Percentiles rank a stretch among this genome's conserved stretches.
phyloP scores from a whole-genome alignment of 2,329 filamentous ascomycete genomes.

The Podosphaera aphanis region DNA sequence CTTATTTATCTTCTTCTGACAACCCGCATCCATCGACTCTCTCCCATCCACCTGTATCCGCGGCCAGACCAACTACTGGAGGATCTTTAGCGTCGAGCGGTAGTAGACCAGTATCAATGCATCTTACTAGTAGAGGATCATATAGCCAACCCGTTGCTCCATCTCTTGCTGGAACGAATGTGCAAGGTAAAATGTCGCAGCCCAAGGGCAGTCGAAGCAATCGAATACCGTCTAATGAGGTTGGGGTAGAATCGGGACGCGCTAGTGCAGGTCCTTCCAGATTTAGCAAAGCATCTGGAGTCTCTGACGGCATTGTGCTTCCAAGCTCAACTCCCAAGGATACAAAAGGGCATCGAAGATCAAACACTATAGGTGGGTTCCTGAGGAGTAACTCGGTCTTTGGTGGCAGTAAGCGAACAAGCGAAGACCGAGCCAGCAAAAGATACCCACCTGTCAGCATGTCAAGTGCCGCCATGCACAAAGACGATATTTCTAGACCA shows the following conservation, averaged over 20 bases:
- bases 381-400: conserved; percentile 69
- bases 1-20: conserved; percentile 30
- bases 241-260: conserved; percentile 30
- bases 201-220: conserved; percentile 33
- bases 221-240: conserved; percentile 37
- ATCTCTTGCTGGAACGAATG: conserved; percentile 69
- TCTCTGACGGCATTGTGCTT: conserved; percentile 20
- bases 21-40: conserved; percentile 29
- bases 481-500: conserved; percentile 20
- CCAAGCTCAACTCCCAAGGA: conserved; percentile 11
- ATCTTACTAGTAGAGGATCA: conserved; percentile 50
- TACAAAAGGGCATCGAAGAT: conserved; percentile 35
- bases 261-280: conserved; percentile 36
- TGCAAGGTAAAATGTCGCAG: conserved; percentile 72
- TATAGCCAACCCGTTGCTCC: conserved; percentile 80
- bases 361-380: conserved; percentile 57
- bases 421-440: conserved; percentile 35
- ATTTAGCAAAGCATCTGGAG: conserved; percentile 31
- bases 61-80: conserved; percentile 51
- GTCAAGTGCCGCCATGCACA: conserved; percentile 34
- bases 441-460: conserved; percentile 77
- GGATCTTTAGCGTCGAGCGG: conserved; percentile 50
- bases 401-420: conserved; percentile 19
- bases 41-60: conserved; percentile 20
- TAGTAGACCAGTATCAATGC: conserved; percentile 21